These are phyloP conservation scores for Aspergillus egyptiacus DNA, from an alignment of 495 filamentous ascomycete species.

Conservation along the genomic window DNA sequence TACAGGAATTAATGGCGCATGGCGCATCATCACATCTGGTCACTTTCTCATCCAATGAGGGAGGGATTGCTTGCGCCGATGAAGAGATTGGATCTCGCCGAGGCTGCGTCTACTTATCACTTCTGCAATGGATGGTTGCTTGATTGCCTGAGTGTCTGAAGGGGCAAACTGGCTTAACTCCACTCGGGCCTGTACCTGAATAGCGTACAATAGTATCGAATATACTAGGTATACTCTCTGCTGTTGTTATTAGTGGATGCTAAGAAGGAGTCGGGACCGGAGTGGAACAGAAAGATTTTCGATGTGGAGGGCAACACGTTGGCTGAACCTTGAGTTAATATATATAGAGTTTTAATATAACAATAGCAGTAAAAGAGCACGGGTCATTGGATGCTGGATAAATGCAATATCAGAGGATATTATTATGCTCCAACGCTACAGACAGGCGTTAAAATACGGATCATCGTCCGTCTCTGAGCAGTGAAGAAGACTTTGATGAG, in stretches of 20 bases:
- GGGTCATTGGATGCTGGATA: not conserved
- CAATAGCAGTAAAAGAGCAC: not conserved
- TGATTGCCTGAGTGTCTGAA: constrained; percentile 1
- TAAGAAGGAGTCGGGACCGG: not conserved
- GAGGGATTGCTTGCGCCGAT: not conserved
- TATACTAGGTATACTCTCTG: no score
- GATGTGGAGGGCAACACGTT: not conserved
- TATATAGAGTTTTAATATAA: constrained; percentile 1
- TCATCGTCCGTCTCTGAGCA: no score
- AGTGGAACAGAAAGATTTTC: not conserved
- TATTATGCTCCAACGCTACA: no score
- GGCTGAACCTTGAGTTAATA: not conserved
- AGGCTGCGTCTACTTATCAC: not conserved
- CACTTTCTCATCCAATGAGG: constrained; percentile 4
- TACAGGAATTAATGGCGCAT: not conserved
- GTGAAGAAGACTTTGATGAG: no score
- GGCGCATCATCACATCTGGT: not conserved
- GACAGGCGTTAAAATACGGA: no score
- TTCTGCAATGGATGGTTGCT: not conserved
- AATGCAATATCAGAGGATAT: no score
- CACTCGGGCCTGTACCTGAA: not conserved
- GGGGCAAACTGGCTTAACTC: not conserved
- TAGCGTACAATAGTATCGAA: no score
- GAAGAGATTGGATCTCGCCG: constrained; percentile 1
- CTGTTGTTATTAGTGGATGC: no score